Percentiles rank a stretch among this genome's conserved stretches.
phyloP scores from a whole-genome alignment of 768 basidiomycete species.

The Peribolospora baueri region DNA sequence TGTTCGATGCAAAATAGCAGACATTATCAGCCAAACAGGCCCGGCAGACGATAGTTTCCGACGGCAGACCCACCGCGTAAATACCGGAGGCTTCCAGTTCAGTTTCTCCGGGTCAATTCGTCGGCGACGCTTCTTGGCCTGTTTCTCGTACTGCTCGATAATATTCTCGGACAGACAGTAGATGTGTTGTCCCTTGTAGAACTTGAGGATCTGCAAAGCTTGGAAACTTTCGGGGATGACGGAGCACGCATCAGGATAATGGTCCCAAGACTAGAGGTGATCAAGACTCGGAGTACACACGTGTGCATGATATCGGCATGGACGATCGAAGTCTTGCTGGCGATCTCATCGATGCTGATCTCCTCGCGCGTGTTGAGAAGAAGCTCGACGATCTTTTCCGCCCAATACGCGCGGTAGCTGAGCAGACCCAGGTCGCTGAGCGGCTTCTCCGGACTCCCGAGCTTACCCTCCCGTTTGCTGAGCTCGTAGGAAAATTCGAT shows the following conservation, averaged over 20 bases:
- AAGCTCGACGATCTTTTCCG: conserved; percentile 79
- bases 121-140: conserved; percentile 47
- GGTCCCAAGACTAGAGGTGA: background rate
- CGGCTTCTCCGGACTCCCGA: conserved; percentile 94
- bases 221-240: conserved; percentile 39
- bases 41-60: background rate
- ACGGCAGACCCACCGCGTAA: conserved; percentile 31
- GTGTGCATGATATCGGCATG: conserved; percentile 96
- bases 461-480: conserved; percentile 82
- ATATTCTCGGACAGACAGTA: conserved; percentile 77
- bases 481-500: conserved; percentile 98
- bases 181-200: conserved; percentile 82
- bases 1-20: no score
- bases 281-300: conserved; percentile 29
- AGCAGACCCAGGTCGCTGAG: conserved; percentile 79
- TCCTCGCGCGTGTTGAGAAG: conserved; percentile 44
- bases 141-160: conserved; percentile 70
- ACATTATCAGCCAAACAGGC: no score
- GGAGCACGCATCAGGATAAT: conserved; percentile 4
- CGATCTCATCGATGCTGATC: conserved; percentile 87
- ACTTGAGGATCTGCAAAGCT: conserved; percentile 80
- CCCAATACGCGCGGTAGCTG: conserved; percentile 89
- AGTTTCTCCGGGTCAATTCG: conserved; percentile 56
- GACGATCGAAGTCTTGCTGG: conserved; percentile 79
- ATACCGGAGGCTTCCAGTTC: conserved; percentile 86